Evolutionary conservation across 352 stramenopile species (phyloP), one percentile per base, ranked within the genome.

Genomic region (Phytophthora pisi): DNA sequence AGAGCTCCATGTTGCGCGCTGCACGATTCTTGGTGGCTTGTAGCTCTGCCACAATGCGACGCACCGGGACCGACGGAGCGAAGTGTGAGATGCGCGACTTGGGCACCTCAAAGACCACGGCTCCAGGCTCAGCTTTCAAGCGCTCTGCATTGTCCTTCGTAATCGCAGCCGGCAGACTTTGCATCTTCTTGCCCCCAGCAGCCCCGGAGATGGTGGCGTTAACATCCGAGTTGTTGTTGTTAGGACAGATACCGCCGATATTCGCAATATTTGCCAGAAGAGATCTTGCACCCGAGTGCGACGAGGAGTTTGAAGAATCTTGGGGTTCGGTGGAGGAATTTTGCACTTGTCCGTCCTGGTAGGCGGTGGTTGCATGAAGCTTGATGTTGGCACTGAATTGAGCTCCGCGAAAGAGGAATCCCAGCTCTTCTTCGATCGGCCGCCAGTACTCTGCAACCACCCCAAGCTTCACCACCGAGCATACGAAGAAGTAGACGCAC

Each of bases 401-500:
- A n/a, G 81, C 64, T 7, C 86, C 83, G 5, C 86, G 81, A 59
- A 95, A 95, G 24, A 92, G 70, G 36, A 88, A 92, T 5, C 81
- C 82, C 16, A 94, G 68, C 57, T 92, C 84, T 18, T 87, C 81
- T 54, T 95, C 86, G 43, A 93, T 77, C 7, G 62, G 51, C 7
- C 68, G 63, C 86, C 84, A 95, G 57, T 86, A 71, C 15, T 88
- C 79, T 15, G 60, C 45, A 11, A 74, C 59, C 10, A 92, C 71
- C n/a, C 77, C 75, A 31, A 92, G 70, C 57, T 95, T 93, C 43
- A 84, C 80, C 13, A 91, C 82, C 0, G 84, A 80, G 52, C 81
- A 91, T 24, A 91, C 72, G 60, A 92, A 92, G 57, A 87, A 92
- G 60, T 92, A 93, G 60, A 95, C 68, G 51, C 79, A 87, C 65